Conservation (phyloP, 2,329 filamentous ascomycete species). For the Claviceps sp. region DNA sequence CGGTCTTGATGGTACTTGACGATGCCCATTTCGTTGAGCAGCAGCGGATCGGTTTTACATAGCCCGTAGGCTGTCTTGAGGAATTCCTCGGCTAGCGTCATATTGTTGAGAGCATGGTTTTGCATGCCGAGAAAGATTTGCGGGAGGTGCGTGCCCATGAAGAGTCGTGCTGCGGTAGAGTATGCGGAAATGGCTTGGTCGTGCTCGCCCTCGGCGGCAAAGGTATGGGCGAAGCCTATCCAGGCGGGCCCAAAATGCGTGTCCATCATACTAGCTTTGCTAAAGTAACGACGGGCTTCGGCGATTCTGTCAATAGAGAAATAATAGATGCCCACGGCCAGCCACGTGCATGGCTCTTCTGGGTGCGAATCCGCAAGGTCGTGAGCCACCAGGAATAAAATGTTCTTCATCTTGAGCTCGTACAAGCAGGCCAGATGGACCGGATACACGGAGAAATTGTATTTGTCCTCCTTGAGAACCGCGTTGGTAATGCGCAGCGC, state of each 20-base stretch:
- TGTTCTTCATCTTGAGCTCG: slow-evolving; percentile 74
- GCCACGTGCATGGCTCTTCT: slow-evolving; percentile 80
- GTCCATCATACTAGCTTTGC: slow-evolving; percentile 94
- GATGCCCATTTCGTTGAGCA: slow-evolving; percentile 91
- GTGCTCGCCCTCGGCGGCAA: slow-evolving; percentile 92
- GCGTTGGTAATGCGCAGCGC: slow-evolving; percentile 72
- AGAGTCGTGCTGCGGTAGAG: slow-evolving; percentile 83
- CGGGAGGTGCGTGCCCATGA: slow-evolving; percentile 92
- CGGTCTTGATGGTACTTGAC: slow-evolving; percentile 89
- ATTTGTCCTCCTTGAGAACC: slow-evolving; percentile 71
- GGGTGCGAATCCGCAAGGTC: slow-evolving; percentile 86
- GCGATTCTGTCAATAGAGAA: slow-evolving; percentile 78
- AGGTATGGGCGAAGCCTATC: slow-evolving; percentile 98
- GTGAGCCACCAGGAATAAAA: slow-evolving; percentile 82
- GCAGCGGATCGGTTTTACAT: slow-evolving; percentile 72
- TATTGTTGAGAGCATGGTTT: slow-evolving; percentile 89
- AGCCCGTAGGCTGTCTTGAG: slow-evolving; percentile 76
- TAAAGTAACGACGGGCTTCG: slow-evolving; percentile 90
- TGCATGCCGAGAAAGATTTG: slow-evolving; percentile 98
- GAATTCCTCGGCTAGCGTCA: slow-evolving; percentile 87
- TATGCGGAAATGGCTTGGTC: slow-evolving; percentile 98
- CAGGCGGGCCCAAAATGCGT: slow-evolving; percentile 93
- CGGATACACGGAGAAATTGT: slow-evolving; percentile 81
- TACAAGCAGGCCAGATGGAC: slow-evolving; percentile 84
- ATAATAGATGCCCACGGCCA: slow-evolving; percentile 93